phyloP scores from a whole-genome alignment of 352 stramenopile genomes.

The Lagenidium giganteum region DNA sequence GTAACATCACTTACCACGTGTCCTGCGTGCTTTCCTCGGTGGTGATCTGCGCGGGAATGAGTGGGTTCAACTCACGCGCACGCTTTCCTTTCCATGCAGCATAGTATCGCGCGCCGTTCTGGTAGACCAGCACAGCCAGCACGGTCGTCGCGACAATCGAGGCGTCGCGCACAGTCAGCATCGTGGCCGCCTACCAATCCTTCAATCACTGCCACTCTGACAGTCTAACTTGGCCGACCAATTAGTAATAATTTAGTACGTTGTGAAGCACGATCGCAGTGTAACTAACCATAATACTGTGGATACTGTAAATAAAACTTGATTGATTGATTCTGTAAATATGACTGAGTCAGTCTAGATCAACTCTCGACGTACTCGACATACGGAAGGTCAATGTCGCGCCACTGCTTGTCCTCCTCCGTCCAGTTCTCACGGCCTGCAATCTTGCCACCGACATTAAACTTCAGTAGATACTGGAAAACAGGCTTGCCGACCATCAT shows the following conservation, averaged over 20 bases:
- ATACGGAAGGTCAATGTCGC: slow-evolving; percentile 52
- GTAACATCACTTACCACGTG: slow-evolving; percentile 2
- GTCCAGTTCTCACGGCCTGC: slow-evolving; percentile 48
- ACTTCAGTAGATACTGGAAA: slow-evolving; percentile 54
- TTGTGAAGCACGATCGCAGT: too few species aligned
- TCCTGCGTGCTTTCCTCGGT: slow-evolving; percentile 14
- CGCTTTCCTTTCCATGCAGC: slow-evolving; percentile 10
- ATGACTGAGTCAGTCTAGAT: too few species aligned
- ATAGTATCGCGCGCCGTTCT: slow-evolving; percentile 13
- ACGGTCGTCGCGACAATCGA: slow-evolving; percentile 12
- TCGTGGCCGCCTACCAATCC: background rate
- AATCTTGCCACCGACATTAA: slow-evolving; percentile 55
- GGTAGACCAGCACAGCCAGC: slow-evolving; percentile 13
- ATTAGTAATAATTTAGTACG: too few species aligned
- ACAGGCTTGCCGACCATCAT: slow-evolving; percentile 71
- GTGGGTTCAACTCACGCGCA: slow-evolving; percentile 9
- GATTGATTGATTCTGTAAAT: too few species aligned
- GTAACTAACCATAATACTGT: too few species aligned
- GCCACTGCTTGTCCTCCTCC: slow-evolving; percentile 64
- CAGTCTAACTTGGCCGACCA: too few species aligned
- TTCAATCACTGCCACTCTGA: too few species aligned
- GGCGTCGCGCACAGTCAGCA: slow-evolving; percentile 17
- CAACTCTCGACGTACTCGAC: slow-evolving; percentile 71
- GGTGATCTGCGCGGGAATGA: slow-evolving; percentile 22
- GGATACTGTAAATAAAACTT: too few species aligned